A percentile compares a stretch with the other conserved stretches of the same genome.
Evolutionary conservation across 305 asterid species (phyloP).

Genomic region (Vinca major): DNA sequence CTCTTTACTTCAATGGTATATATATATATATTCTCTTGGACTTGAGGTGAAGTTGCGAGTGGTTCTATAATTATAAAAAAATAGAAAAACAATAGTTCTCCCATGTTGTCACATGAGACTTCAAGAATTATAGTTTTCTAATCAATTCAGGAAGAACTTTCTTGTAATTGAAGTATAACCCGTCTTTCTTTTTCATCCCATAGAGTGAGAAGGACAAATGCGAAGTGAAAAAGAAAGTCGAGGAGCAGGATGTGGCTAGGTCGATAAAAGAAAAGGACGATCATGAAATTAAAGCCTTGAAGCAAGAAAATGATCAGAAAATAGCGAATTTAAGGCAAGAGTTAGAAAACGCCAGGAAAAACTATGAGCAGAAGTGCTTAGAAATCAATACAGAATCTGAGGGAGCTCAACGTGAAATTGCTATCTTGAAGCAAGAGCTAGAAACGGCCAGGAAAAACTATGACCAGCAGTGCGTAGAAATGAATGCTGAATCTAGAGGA

Average conservation of each 20-base stretch:
- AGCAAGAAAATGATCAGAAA: slow-evolving; percentile 29
- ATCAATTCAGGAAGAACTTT: neutral
- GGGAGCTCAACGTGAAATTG: slow-evolving; percentile 30
- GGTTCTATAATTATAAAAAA: neutral
- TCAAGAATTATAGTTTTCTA: neutral
- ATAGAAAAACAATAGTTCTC: neutral
- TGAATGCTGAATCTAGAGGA: slow-evolving; percentile 31
- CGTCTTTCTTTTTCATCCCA: slow-evolving; percentile 10
- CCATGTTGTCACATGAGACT: neutral
- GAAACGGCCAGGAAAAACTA: slow-evolving; percentile 27
- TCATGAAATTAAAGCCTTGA: slow-evolving; percentile 29
- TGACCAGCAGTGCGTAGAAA: slow-evolving; percentile 30
- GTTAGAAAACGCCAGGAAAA: slow-evolving; percentile 27
- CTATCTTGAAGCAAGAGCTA: slow-evolving; percentile 29
- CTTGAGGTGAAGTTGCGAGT: neutral
- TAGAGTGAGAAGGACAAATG: slow-evolving; percentile 47
- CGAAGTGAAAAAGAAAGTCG: slow-evolving; percentile 42
- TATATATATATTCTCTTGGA: neutral
- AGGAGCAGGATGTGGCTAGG: slow-evolving; percentile 21
- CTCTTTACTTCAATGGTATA: neutral
- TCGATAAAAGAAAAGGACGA: slow-evolving; percentile 1
- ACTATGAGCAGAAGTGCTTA: slow-evolving; percentile 29
- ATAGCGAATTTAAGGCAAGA: slow-evolving; percentile 28
- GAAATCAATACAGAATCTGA: slow-evolving; percentile 31
- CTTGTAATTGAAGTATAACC: slow-evolving; percentile 5